Conservation (phyloP, 345 rosid species). For the Carallia pectinifolia region DNA sequence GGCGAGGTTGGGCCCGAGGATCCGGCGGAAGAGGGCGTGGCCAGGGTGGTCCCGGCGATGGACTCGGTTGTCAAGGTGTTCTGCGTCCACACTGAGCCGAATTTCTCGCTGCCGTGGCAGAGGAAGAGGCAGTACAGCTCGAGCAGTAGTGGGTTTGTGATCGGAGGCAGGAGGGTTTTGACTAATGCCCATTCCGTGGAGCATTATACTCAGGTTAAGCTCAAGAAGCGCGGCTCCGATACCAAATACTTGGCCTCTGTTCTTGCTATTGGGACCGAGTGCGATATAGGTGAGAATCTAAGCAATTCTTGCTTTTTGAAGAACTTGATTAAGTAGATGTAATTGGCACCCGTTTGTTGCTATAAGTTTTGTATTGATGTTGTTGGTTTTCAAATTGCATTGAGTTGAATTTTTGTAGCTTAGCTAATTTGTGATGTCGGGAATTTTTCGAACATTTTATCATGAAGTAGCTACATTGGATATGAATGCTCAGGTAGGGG, state of each 20-base stretch:
- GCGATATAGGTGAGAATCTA: conserved; percentile 68
- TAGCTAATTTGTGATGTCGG: no score
- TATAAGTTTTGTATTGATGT: no score
- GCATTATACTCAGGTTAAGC: conserved; percentile 90
- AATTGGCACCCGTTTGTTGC: no score
- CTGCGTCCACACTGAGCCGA: conserved; percentile 92
- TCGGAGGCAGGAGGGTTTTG: conserved; percentile 73
- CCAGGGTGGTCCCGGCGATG: conserved; percentile 78
- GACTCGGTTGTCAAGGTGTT: conserved; percentile 93
- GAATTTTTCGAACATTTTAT: no score
- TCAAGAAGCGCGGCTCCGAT: conserved; percentile 94
- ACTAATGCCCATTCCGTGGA: conserved; percentile 97
- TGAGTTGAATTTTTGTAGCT: no score
- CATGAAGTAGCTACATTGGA: no score
- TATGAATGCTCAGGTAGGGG: no score
- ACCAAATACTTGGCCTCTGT: conserved; percentile 89
- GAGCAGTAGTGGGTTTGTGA: conserved; percentile 80
- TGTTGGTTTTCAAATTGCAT: no score
- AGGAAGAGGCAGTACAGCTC: conserved; percentile 91
- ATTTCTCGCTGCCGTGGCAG: conserved; percentile 94
- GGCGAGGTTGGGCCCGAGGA: conserved; percentile 13
- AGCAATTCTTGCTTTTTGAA: neutral
- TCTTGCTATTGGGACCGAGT: conserved; percentile 87
- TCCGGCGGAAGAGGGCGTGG: conserved; percentile 48
- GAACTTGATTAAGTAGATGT: no score